Base-by-base conservation (phyloP, 805 yeast species). In the Kodamaea nitidulidarum region DNA sequence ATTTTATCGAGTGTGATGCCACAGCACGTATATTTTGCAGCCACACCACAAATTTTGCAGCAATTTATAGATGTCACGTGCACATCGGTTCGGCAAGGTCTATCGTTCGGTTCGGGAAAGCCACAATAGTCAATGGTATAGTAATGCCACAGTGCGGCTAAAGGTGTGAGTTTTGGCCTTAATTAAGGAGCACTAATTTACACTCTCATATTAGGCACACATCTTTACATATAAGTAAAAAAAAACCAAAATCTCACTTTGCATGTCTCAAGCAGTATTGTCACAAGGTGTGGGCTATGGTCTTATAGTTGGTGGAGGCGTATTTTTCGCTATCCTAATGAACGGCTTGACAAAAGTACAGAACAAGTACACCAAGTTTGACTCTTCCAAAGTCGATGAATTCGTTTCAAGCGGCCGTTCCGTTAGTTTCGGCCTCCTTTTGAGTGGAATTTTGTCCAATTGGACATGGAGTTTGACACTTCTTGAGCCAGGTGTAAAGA, bases 381-480 rank as follows among this genome's bases (percentile, higher is more conserved):
- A 43, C 30, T 45, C 52, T 8, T 44, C 39, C 17, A 41, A 40
- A 27, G 45, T 42, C 7, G 53, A 50, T 38, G 53, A 49, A 32
- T 51, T 49, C 34, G 46, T 45, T 7, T 41, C 53, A 10, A 45
- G 49, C n/a, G 36, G 47, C 22, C 36, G 53, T 29, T 39, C 45
- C n/a, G 42, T 49, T 25, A 45, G 51, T 5, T 46, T 48, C 17
- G 41, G 38, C 4, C 38, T 40, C 22, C 17, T 60, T 42, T 11
- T 40, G 41, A 25, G 56, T 51, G 18, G 60, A 56, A 36, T 61
- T 58, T 15, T 38, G 15, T 53, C 59, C 11, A 46, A 52, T 37
- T 58, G 61, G 63, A 52, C 57, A 3, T 56, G 61, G 60, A 43
- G 56, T 20, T 46, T 52, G 24, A 55, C 61, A 0, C 41, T 58